phyloP scores from a whole-genome alignment of 169 alveolate species.

The Cyclospora cayetanensis region DNA sequence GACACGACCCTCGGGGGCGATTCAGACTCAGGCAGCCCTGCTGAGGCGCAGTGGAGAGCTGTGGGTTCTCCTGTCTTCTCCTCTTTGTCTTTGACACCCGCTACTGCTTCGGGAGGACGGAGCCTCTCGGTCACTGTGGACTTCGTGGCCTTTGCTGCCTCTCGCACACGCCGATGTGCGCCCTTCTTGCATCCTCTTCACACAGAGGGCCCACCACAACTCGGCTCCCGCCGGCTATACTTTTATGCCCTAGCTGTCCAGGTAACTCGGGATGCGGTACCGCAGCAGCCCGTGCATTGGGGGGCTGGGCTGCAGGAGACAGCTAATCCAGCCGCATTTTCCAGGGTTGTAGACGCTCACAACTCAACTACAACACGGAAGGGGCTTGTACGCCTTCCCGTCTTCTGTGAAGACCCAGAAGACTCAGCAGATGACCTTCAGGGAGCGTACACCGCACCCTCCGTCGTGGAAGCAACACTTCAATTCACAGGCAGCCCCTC shows the following conservation, averaged over 20 bases:
- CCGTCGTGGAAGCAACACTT: not conserved
- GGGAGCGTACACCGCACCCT: not conserved
- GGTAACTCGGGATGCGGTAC: not conserved
- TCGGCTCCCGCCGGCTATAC: not conserved
- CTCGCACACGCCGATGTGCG: not conserved
- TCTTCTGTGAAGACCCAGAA: not conserved
- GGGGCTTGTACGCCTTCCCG: slow-evolving; percentile 19
- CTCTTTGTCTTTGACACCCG: not conserved
- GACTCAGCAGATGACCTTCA: not conserved
- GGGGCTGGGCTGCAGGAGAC: not conserved
- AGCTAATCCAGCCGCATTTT: not conserved
- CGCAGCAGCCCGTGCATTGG: not conserved
- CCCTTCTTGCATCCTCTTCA: not conserved
- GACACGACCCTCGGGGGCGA: not conserved
- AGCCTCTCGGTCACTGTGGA: not conserved
- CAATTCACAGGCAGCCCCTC: not conserved
- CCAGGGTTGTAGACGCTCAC: not conserved
- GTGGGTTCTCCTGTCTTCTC: slow-evolving; percentile 10
- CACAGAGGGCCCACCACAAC: not conserved
- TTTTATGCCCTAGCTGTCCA: not conserved
- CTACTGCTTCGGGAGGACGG: not conserved
- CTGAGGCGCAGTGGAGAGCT: not conserved
- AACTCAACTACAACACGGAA: not conserved
- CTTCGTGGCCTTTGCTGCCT: not conserved
- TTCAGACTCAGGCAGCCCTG: not conserved